phyloP scores from a whole-genome alignment of 768 basidiomycete species.

The Candolleomyces aberdarensis region DNA sequence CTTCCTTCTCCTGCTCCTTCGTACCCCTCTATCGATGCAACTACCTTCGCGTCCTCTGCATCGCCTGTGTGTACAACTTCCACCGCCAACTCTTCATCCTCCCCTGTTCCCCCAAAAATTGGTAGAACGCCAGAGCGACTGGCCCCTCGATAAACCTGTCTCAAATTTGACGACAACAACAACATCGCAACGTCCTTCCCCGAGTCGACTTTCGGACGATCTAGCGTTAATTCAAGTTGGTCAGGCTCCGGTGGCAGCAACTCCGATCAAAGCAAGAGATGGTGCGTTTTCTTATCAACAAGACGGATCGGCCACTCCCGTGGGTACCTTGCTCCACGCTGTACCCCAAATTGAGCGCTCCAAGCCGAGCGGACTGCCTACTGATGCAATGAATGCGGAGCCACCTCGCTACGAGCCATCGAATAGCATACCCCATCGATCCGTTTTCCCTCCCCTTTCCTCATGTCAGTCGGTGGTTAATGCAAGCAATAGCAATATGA shows the following conservation, averaged over 20 bases:
- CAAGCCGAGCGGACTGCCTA: neutral
- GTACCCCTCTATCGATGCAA: neutral
- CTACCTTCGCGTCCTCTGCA: neutral
- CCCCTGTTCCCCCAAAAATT: neutral
- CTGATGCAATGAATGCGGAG: too few relatives aligned
- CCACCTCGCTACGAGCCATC: too few relatives aligned
- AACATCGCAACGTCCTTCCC: neutral
- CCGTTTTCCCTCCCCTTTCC: neutral
- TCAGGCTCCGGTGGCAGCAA: neutral
- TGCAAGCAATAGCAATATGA: too few relatives aligned
- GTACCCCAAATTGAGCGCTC: neutral
- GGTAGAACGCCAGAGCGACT: neutral
- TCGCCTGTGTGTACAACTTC: neutral
- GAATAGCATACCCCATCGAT: too few relatives aligned
- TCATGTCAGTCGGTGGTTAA: neutral
- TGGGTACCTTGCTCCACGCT: neutral
- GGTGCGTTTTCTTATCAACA: neutral
- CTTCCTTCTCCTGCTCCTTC: neutral
- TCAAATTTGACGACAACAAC: neutral
- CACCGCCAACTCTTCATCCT: neutral
- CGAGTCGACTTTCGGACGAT: too few relatives aligned
- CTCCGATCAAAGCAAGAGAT: neutral
- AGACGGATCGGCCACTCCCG: neutral
- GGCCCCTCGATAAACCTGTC: neutral
- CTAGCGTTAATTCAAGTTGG: neutral